Conservation (phyloP, 441 rosid genomes). For the Iberis amara region DNA sequence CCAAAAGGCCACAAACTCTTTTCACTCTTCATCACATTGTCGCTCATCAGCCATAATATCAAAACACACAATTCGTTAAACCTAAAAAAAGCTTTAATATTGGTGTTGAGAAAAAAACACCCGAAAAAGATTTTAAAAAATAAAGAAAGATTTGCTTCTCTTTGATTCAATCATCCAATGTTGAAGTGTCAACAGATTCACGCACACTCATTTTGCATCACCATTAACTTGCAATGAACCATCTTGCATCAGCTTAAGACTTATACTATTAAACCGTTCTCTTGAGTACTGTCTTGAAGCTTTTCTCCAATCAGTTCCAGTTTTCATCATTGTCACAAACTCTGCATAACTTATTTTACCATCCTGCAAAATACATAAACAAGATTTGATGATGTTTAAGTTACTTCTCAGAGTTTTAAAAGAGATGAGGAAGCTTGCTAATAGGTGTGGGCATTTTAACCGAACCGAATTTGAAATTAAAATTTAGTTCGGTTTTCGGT, state of each 20-base stretch:
- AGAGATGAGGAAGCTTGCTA: not conserved
- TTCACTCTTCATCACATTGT: not conserved
- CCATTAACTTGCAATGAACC: constrained; percentile 47
- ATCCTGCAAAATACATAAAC: constrained; percentile 35
- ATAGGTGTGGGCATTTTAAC: too few relatives aligned
- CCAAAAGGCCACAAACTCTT: constrained; percentile 13
- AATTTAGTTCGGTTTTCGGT: too few relatives aligned
- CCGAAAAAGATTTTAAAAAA: not conserved
- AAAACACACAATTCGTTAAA: too few relatives aligned
- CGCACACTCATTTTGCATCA: constrained; percentile 25
- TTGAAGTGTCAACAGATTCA: constrained; percentile 4
- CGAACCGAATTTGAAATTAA: too few relatives aligned
- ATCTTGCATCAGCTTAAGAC: constrained; percentile 54
- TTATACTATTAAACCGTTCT: constrained; percentile 55
- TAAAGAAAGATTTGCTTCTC: constrained; percentile 18
- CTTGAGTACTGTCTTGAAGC: constrained; percentile 64
- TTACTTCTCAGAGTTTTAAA: not conserved
- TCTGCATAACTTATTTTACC: constrained; percentile 57
- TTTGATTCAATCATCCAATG: constrained; percentile 21
- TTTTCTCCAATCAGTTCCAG: constrained; percentile 69
- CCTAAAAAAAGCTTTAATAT: constrained; percentile 1
- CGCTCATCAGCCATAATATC: too few relatives aligned
- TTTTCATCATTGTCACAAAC: constrained; percentile 65
- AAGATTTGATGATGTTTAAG: constrained; percentile 7
- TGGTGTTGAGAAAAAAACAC: too few relatives aligned